Percentiles rank a stretch among this genome's conserved stretches.
Conservation (phyloP, 768 basidiomycete genomes). For the Mycena haematopus region DNA sequence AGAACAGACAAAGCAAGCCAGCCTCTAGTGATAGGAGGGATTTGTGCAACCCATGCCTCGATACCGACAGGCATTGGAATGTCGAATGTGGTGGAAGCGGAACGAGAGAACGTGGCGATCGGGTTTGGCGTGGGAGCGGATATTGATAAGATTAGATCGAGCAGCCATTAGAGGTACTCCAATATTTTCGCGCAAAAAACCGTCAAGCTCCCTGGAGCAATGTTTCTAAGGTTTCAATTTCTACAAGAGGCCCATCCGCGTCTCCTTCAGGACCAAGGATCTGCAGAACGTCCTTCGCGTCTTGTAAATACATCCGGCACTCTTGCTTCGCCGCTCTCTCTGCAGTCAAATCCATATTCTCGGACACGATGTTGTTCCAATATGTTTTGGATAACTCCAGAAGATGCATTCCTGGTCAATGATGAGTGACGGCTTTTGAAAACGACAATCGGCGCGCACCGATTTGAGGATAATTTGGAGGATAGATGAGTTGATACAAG, state of each 20-base stretch:
- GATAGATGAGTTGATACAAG: constrained; percentile 74
- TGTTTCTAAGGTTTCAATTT: constrained; percentile 52
- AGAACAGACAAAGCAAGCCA: constrained; percentile 85
- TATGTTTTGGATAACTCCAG: constrained; percentile 78
- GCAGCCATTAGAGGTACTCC: too few relatives aligned
- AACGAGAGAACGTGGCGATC: constrained; percentile 5
- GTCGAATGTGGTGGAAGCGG: constrained; percentile 9
- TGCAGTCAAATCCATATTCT: constrained; percentile 29
- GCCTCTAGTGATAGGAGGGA: constrained; percentile 88
- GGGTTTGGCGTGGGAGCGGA: background rate
- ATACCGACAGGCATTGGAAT: constrained; percentile 76
- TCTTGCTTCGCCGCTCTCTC: constrained; percentile 35
- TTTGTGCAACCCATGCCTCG: constrained; percentile 90
- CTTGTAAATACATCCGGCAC: constrained; percentile 44
- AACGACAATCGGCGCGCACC: constrained; percentile 50
- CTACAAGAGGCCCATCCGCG: constrained; percentile 61
- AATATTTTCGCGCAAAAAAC: too few relatives aligned
- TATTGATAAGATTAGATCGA: constrained; percentile 3
- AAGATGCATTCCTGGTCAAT: constrained; percentile 67
- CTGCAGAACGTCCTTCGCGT: constrained; percentile 49
- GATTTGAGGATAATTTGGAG: constrained; percentile 81
- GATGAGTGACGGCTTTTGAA: background rate
- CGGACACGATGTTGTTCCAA: constrained; percentile 67
- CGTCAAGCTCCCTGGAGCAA: constrained; percentile 38
- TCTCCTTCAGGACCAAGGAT: constrained; percentile 71